A percentile compares a stretch with the other conserved stretches of the same genome.
Conservation (phyloP, 106 monocot genomes). For the Chionographis japonica region DNA sequence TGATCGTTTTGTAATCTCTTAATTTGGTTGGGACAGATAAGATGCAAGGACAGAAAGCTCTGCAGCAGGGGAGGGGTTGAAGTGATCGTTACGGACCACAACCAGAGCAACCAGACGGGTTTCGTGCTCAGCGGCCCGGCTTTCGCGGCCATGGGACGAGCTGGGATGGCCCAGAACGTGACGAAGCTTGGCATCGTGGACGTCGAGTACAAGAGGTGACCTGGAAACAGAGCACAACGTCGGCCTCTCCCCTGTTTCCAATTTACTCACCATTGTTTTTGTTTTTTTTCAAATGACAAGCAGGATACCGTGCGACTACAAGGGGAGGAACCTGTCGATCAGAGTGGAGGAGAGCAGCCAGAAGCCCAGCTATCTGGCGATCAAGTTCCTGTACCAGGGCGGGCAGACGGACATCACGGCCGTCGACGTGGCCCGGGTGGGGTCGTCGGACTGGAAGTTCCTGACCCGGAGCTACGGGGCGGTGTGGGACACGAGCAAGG, state of each 20-base stretch:
- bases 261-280: neutral
- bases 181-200: constrained; percentile 29
- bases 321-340: constrained; percentile 41
- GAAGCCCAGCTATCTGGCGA: constrained; percentile 33
- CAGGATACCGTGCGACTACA: constrained; percentile 61
- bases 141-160: constrained; percentile 52
- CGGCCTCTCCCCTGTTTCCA: no score
- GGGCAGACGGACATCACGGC: constrained; percentile 62
- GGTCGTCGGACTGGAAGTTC: constrained; percentile 25
- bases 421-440: constrained; percentile 9
- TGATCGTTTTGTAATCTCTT: neutral
- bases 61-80: constrained; percentile 52
- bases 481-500: constrained; percentile 27
- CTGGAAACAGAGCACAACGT: no score
- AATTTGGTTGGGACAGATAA: constrained; percentile 29
- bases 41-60: constrained; percentile 54
- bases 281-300: neutral
- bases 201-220: constrained; percentile 73
- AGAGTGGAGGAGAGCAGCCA: constrained; percentile 62
- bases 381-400: constrained; percentile 67
- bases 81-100: constrained; percentile 64
- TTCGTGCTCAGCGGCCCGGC: constrained; percentile 58
- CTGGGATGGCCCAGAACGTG: constrained; percentile 27
- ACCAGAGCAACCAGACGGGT: constrained; percentile 45
- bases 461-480: constrained; percentile 27